These are phyloP conservation scores for Teunomyces panamensis DNA, from an alignment of 805 yeast species.

Conservation along the genomic window DNA sequence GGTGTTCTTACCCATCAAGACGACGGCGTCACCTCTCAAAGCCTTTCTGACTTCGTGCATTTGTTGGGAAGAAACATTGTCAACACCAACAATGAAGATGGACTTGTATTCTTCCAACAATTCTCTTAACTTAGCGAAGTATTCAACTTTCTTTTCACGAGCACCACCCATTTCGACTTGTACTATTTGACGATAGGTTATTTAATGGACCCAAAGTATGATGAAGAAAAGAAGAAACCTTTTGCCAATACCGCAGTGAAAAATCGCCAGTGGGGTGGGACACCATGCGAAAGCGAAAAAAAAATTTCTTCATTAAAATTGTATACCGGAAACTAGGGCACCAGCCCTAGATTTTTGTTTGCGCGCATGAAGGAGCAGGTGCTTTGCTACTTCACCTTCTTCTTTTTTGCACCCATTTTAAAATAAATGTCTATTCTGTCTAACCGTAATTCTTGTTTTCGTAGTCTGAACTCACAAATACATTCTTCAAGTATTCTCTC, in stretches of 20 bases:
- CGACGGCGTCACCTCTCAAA: slow-evolving; percentile 91
- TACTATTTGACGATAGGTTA: slow-evolving; percentile 73
- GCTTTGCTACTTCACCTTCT: no score
- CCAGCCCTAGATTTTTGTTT: no score
- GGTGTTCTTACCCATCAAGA: slow-evolving; percentile 99
- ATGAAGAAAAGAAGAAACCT: neutral
- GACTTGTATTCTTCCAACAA: slow-evolving; percentile 96
- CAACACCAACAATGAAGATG: slow-evolving; percentile 98
- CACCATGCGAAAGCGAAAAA: neutral
- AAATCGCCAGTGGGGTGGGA: neutral
- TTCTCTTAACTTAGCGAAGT: slow-evolving; percentile 93
- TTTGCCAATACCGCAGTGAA: neutral
- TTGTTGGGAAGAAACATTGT: slow-evolving; percentile 99
- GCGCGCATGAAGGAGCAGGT: no score
- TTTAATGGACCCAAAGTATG: slow-evolving; percentile 59
- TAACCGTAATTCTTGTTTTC: slow-evolving; percentile 48
- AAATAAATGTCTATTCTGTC: neutral
- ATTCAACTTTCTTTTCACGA: slow-evolving; percentile 95
- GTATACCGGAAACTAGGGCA: neutral
- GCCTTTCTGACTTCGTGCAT: slow-evolving; percentile 99
- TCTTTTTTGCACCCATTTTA: no score
- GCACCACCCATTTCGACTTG: slow-evolving; percentile 99
- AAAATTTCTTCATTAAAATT: neutral
- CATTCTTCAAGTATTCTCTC: slow-evolving; percentile 53
- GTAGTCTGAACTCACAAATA: slow-evolving; percentile 66